phyloP scores from a whole-genome alignment of 2,329 filamentous ascomycete genomes.

The Pleoardoris graminearum region DNA sequence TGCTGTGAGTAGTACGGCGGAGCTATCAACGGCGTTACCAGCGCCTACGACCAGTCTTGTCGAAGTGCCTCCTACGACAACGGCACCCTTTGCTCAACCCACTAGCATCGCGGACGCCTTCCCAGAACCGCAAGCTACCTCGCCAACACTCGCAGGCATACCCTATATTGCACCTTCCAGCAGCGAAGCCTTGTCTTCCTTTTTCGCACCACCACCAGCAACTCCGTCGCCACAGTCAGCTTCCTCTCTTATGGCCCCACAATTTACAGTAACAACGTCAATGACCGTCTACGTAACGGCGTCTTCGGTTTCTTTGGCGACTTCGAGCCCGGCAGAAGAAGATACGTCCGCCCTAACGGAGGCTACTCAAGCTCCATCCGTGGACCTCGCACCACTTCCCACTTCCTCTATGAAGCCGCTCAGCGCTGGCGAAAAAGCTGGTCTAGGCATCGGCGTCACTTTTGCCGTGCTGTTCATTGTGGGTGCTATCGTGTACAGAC shows the following conservation, averaged over 20 bases:
- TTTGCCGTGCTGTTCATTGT: conserved; percentile 18
- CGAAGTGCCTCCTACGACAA: neutral
- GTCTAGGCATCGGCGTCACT: conserved; percentile 23
- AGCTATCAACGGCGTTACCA: neutral
- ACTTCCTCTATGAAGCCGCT: conserved; percentile 10
- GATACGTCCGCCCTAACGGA: neutral
- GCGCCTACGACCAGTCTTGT: neutral
- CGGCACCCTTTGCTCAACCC: neutral
- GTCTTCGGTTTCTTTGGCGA: neutral
- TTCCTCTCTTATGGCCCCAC: neutral
- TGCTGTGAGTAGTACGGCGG: neutral
- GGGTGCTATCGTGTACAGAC: conserved; percentile 14
- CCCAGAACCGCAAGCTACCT: neutral
- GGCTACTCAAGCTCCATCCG: neutral
- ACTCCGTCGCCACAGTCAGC: neutral
- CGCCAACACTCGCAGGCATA: neutral
- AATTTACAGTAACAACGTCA: conserved; percentile 12
- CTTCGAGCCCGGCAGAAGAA: neutral
- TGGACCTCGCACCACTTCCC: conserved; percentile 18
- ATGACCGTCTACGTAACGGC: conserved; percentile 12
- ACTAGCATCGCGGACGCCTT: conserved; percentile 7
- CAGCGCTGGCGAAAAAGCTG: conserved; percentile 16
- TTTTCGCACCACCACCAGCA: neutral
- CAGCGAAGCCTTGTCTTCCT: neutral
- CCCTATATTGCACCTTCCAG: neutral